A percentile compares a stretch with the other conserved stretches of the same genome.
phyloP scores from a whole-genome alignment of 2,329 filamentous ascomycete species.

The Aspergillus sergii region DNA sequence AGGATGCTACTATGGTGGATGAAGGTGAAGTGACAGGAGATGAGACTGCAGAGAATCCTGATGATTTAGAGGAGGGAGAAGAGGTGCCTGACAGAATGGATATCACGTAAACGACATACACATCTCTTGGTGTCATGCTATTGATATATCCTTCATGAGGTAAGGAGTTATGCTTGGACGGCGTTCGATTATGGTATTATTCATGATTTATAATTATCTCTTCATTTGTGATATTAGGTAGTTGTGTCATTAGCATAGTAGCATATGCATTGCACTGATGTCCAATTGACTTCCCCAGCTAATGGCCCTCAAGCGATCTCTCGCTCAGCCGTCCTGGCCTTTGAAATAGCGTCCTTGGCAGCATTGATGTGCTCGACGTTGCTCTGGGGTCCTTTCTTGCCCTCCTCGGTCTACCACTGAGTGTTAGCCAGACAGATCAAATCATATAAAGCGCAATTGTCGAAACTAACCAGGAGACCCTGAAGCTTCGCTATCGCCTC shows the following conservation, averaged over 20 bases:
- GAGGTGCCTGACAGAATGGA: constrained; percentile 69
- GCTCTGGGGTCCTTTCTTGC: constrained; percentile 41
- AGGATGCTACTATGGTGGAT: constrained; percentile 63
- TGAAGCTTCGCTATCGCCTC: constrained; percentile 74
- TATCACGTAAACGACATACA: constrained; percentile 45
- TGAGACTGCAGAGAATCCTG: constrained; percentile 38
- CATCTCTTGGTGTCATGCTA: not conserved
- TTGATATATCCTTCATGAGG: constrained; percentile 24
- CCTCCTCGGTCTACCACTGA: constrained; percentile 38
- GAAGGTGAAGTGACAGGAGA: constrained; percentile 44
- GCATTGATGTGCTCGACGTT: constrained; percentile 45
- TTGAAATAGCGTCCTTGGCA: constrained; percentile 45
- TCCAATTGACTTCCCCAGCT: not conserved
- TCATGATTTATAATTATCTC: constrained; percentile 24
- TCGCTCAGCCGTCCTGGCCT: constrained; percentile 42
- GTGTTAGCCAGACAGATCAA: not conserved
- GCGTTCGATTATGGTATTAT: constrained; percentile 24
- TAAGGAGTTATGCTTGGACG: constrained; percentile 30
- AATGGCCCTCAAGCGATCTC: constrained; percentile 36
- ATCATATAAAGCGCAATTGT: not conserved
- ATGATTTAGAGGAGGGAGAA: constrained; percentile 52
- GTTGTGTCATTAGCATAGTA: not conserved
- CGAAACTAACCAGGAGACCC: constrained; percentile 69
- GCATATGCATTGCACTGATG: not conserved
- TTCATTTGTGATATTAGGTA: constrained; percentile 10